Base-by-base conservation (phyloP, 108 stramenopile species). In the Cylindrotheca closterium region DNA sequence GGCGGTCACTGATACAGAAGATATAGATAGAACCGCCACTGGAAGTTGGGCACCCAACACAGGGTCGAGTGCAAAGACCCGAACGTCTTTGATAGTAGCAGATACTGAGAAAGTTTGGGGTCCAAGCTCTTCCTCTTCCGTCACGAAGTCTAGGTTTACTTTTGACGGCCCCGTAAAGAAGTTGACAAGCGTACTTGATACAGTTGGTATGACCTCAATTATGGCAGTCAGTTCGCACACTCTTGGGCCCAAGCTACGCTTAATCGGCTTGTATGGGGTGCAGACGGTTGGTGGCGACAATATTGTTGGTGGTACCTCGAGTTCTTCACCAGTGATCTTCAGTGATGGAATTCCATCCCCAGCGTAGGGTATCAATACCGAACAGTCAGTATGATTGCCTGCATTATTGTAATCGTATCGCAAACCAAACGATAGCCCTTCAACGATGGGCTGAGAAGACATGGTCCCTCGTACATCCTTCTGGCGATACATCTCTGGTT, bases 31-130 rank as follows among this genome's bases (percentile, higher is more conserved):
- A 7, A 77, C 77, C 27, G 65, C 79, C 30, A 87, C 63, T 65
- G 62, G 72, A 52, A 80, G 65, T 25, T 80, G 79, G 55, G 82
- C 78, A 10, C 90, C 90, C 47, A 94, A 80, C n/a, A 86, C 76
- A 24, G 90, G 90, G 53, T 91, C 93, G 56, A 85, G 75, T 31
- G 78, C 54, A 58, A 90, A 76, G 30, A 90, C n/a, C 42, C 85
- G 70, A 10, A 88, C 31, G 54, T 79, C 78, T 24, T 60, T 60
- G 10, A 89, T 51, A 4, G 60, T 54, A 12, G 82, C 86, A 23
- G 64, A 42, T 10, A 89, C 49, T 32, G 81, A 83, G 65, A 78
- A 84, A 47, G 67, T 79, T 12, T 59, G 51, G 25, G 63, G 52
- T 37, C 47, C 58, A 22, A 47, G 51, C 27, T 74, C 58, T 17